A percentile compares a stretch with the other conserved stretches of the same genome.
phyloP scores from a whole-genome alignment of 2,329 filamentous ascomycete species.

The Arthrinium phaeospermum region DNA sequence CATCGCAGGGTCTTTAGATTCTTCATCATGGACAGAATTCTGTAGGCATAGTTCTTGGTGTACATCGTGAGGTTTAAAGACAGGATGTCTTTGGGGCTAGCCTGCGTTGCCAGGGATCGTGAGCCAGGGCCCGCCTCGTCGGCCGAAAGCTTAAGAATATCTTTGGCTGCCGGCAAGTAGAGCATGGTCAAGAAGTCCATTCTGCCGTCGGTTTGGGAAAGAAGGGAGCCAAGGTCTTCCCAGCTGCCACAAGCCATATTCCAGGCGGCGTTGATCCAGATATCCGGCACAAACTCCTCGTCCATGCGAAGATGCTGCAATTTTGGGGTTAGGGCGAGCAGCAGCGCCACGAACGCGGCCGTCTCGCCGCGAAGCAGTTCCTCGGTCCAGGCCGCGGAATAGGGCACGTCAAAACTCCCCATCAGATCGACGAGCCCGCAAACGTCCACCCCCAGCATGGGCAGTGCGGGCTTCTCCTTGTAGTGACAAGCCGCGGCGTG shows the following conservation, averaged over 20 bases:
- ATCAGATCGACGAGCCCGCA: neutral
- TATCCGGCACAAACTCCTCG: neutral
- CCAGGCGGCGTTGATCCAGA: too few relatives aligned
- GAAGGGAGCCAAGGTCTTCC: too few relatives aligned
- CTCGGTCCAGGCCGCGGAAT: neutral
- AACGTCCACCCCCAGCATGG: neutral
- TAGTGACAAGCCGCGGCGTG: neutral
- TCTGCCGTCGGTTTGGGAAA: neutral
- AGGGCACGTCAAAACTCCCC: neutral
- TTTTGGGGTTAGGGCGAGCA: neutral
- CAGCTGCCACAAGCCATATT: too few relatives aligned
- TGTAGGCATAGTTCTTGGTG: neutral
- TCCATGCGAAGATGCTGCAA: neutral
- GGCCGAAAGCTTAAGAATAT: rapidly evolving
- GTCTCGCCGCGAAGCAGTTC: neutral
- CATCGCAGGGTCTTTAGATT: neutral
- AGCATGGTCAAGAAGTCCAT: neutral
- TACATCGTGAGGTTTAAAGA: neutral
- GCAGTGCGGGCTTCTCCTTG: neutral
- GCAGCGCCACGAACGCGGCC: neutral
- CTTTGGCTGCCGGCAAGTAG: neutral
- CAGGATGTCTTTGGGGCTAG: neutral
- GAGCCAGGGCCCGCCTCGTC: neutral
- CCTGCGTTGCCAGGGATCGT: neutral
- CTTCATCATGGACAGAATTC: neutral